These are phyloP conservation scores for Tetrapisispora namnaoensis DNA, from an alignment of 805 yeast genomes.

Conservation along the genomic window DNA sequence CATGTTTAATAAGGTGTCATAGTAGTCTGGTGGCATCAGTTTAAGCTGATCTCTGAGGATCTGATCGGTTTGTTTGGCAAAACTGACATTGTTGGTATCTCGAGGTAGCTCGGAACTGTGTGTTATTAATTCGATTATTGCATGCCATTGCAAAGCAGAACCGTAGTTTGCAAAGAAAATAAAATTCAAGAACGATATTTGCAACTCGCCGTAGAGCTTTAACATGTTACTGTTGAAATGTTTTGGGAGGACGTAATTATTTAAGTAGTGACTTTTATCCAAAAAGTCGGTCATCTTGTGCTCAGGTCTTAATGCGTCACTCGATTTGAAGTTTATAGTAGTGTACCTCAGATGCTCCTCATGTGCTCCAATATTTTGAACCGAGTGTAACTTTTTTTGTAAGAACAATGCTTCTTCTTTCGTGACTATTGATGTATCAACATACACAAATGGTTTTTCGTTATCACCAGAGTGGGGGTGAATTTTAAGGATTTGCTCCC, in stretches of 20 bases:
- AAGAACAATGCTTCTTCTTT: constrained; percentile 17
- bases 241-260: constrained; percentile 24
- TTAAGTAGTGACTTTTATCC: constrained; percentile 55
- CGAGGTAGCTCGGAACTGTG: constrained; percentile 10
- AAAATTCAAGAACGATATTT: constrained; percentile 40
- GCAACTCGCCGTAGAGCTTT: constrained; percentile 43
- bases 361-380: constrained; percentile 4
- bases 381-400: constrained; percentile 7
- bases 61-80: constrained; percentile 8
- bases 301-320: constrained; percentile 22
- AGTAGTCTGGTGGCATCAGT: constrained; percentile 19
- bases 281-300: constrained; percentile 42
- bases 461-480: neutral
- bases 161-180: constrained; percentile 53
- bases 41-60: constrained; percentile 14
- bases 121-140: constrained; percentile 34
- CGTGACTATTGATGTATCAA: constrained; percentile 25
- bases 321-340: constrained; percentile 21
- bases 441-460: constrained; percentile 7
- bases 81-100: neutral
- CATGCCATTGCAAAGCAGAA: constrained; percentile 56
- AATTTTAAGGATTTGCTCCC: constrained; percentile 6
- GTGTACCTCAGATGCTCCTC: constrained; percentile 13
- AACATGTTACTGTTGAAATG: constrained; percentile 23
- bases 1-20: constrained; percentile 14